Conservation (phyloP, 352 stramenopile species). For the Globisporangium uncinulatum region DNA sequence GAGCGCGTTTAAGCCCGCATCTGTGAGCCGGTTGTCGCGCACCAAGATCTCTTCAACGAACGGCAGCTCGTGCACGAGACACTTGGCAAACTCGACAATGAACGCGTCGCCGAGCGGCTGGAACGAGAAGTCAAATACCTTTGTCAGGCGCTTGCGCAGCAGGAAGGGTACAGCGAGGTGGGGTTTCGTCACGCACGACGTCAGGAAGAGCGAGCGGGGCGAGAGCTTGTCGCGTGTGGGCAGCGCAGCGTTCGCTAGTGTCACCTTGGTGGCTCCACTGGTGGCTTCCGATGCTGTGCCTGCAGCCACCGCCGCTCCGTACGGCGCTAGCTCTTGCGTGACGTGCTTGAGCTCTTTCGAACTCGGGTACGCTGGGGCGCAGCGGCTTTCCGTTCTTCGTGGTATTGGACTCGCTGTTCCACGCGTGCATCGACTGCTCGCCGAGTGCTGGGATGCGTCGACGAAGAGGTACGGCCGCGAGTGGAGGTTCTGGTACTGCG, state of each 20-base stretch:
- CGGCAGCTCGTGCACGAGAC: conserved; percentile 46
- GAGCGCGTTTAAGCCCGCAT: conserved; percentile 58
- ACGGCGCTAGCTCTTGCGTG: conserved; percentile 17
- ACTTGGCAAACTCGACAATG: conserved; percentile 58
- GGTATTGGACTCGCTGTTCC: not conserved
- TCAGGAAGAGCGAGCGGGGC: conserved; percentile 58
- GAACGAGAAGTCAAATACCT: conserved; percentile 79
- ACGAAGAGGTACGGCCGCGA: conserved; percentile 65
- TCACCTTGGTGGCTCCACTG: not conserved
- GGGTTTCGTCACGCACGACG: conserved; percentile 36
- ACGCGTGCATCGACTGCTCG: too few relatives aligned
- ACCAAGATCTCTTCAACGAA: conserved; percentile 80
- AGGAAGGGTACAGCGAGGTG: conserved; percentile 61
- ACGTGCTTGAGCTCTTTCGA: conserved; percentile 36
- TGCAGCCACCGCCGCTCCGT: conserved; percentile 8
- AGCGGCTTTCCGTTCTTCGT: conserved; percentile 16
- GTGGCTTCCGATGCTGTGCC: not conserved
- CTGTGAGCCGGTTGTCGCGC: conserved; percentile 82
- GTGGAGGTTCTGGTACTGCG: conserved; percentile 53
- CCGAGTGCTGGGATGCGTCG: conserved; percentile 3
- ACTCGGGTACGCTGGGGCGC: conserved; percentile 37
- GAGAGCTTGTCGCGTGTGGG: conserved; percentile 47
- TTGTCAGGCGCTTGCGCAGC: conserved; percentile 50
- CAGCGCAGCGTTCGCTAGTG: conserved; percentile 14
- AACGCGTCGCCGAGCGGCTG: conserved; percentile 71